Conservation (phyloP, 208 protist species). For the Trypanosoma conorhini region DNA sequence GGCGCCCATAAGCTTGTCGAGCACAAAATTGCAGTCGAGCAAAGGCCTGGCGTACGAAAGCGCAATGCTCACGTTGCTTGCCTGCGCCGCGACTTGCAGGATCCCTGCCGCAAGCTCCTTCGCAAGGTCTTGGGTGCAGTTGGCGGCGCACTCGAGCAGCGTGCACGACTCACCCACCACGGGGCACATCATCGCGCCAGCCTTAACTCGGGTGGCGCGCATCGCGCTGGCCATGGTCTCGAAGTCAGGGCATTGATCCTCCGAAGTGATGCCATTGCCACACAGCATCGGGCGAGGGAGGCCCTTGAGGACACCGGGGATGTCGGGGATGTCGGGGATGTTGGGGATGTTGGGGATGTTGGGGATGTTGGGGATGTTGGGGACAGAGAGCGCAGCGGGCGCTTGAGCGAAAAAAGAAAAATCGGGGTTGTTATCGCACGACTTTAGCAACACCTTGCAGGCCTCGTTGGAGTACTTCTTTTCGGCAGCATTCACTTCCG, state of each 20-base stretch:
- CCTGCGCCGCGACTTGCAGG: constrained; percentile 29
- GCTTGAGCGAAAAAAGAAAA: constrained; percentile 4
- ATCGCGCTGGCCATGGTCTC: background rate
- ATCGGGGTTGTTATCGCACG: constrained; percentile 1
- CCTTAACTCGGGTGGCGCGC: background rate
- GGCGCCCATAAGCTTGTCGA: constrained; percentile 55
- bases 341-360: no score
- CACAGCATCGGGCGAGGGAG: no score
- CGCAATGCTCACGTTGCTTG: constrained; percentile 58
- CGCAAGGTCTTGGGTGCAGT: constrained; percentile 20
- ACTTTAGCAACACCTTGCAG: background rate
- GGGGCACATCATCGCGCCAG: constrained; percentile 2
- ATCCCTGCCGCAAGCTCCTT: constrained; percentile 34
- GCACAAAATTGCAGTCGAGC: constrained; percentile 78
- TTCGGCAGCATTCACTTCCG: background rate
- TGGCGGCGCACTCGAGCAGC: constrained; percentile 13
- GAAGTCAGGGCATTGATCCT: constrained; percentile 41
- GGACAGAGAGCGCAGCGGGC: no score
- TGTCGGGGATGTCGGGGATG: no score
- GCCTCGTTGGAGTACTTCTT: background rate
- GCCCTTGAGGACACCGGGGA: no score
- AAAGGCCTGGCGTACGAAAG: constrained; percentile 62
- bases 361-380: no score
- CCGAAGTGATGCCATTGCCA: constrained; percentile 18
- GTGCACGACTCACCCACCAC: constrained; percentile 8